These are phyloP conservation scores for Lathyrus aphaca DNA, from an alignment of 306 rosid species.

Conservation along the genomic window DNA sequence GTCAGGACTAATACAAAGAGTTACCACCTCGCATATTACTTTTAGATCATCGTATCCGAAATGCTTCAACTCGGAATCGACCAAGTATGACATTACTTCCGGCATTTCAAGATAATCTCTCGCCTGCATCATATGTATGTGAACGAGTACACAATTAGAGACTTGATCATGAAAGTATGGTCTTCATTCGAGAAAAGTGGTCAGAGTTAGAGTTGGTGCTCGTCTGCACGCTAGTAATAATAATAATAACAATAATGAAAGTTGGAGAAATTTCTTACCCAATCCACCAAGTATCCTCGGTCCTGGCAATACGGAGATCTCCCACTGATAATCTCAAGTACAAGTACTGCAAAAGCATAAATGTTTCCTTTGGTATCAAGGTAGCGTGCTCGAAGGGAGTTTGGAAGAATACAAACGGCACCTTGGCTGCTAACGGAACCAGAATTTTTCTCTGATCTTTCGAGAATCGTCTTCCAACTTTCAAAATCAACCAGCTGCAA, in stretches of 20 bases:
- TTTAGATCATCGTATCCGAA: conserved; percentile 77
- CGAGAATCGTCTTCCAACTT: conserved; percentile 90
- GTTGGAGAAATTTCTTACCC: conserved; percentile 63
- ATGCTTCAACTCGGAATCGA: conserved; percentile 92
- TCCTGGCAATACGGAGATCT: conserved; percentile 88
- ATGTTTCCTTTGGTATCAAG: conserved; percentile 80
- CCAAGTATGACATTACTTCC: conserved; percentile 75
- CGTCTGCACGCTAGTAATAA: not conserved
- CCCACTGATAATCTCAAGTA: conserved; percentile 88
- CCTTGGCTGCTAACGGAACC: conserved; percentile 76
- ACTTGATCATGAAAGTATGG: not conserved
- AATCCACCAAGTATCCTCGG: conserved; percentile 81
- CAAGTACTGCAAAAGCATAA: conserved; percentile 77
- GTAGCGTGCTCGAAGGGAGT: conserved; percentile 76
- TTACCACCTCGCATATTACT: conserved; percentile 79
- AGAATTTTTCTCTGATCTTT: conserved; percentile 76
- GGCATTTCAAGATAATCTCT: conserved; percentile 81
- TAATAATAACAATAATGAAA: not conserved
- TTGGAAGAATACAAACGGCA: conserved; percentile 66
- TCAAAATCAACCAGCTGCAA: conserved; percentile 94
- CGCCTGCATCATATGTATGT: conserved; percentile 61
- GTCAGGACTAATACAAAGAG: conserved; percentile 67
- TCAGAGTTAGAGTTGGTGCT: too few species aligned
- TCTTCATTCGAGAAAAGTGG: too few species aligned
- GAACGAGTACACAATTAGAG: conserved; percentile 3